A percentile compares a stretch with the other conserved stretches of the same genome.
Evolutionary conservation across 345 rosid genomes (phyloP).

Genomic region (Eucalyptus lansdowneana): DNA sequence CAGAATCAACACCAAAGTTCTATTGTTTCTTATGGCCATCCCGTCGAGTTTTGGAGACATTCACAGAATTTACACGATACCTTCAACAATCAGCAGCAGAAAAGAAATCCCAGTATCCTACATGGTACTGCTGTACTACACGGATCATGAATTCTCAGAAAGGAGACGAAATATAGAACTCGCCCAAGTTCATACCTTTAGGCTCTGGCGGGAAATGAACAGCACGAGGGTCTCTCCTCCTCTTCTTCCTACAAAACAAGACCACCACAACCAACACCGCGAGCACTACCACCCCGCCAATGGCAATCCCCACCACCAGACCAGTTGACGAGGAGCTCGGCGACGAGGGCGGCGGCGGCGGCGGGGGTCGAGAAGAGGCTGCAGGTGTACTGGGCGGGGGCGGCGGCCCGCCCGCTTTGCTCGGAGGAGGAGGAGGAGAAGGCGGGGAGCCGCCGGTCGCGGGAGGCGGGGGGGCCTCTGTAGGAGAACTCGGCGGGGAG

Average conservation of each 20-base stretch:
- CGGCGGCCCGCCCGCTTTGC: not conserved
- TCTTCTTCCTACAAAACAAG: constrained; percentile 42
- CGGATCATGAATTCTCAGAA: not conserved
- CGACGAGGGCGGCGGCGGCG: constrained; percentile 7
- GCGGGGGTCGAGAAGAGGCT: constrained; percentile 7
- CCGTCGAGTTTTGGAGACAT: not conserved
- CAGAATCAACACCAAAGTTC: not conserved
- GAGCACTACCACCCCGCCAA: constrained; percentile 43
- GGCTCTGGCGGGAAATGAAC: constrained; percentile 26
- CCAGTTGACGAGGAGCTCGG: constrained; percentile 17
- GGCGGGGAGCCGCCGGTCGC: not conserved
- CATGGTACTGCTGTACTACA: not conserved
- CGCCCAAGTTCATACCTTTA: constrained; percentile 17
- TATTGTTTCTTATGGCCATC: not conserved
- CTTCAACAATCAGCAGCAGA: not conserved
- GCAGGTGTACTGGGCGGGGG: constrained; percentile 4
- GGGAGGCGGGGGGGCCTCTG: constrained; percentile 7
- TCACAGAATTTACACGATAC: not conserved
- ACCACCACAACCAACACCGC: constrained; percentile 23
- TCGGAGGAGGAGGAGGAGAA: not conserved
- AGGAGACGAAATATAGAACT: not conserved
- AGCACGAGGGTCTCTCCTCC: constrained; percentile 16
- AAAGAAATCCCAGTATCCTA: not conserved
- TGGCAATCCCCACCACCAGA: constrained; percentile 42
- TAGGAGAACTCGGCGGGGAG: constrained; percentile 16